Base-by-base conservation (phyloP, 768 basidiomycete species). In the Boletus fagicola region DNA sequence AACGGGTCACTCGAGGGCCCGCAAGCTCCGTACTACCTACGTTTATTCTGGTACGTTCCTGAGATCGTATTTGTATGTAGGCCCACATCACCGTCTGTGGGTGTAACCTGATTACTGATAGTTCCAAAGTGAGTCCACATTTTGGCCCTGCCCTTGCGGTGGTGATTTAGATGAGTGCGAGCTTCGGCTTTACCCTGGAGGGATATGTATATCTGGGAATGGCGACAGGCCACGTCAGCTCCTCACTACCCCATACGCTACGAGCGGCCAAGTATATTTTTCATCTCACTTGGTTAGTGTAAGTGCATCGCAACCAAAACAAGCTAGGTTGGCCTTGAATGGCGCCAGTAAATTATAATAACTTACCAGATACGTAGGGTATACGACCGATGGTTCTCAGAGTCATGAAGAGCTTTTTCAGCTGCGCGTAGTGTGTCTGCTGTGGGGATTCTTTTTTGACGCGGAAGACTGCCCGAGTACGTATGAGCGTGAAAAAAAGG, bases 161-260 rank as follows among this genome's bases (percentile, higher is more conserved):
- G 31, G 31, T 3, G 13, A 13, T 35, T 5, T 30, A n/a, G n/a
- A 26, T 9, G 30, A 31, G 8, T 38, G 35, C 18, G 36, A 55
- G 31, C 35, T 44, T 49, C 47, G n/a, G 35, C 5, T 49, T 30
- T 35, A 36, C 20, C 26, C 35, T 54, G 9, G 11, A 22, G 20
- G 59, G 58, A 40, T 38, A 38, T 52, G 35, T 35, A 26, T 26
- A 15, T 52, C 54, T 51, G 38, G n/a, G 50, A 47, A 33, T 35
- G 18, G 10, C 10, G 12, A 30, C 5, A 5, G 2, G 46, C 28
- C 45, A 35, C 31, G 28, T 48, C 33, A 44, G 22, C 22, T 55
- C 16, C 26, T 47, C 30, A n/a, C 18, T 53, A 18, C 56, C 16
- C 24, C n/a, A 36, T 24, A 42, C 15, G n/a, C n/a, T 50, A 26